Base-by-base conservation (phyloP, 2,329 filamentous ascomycete genomes). In the Ceratocystis smalleyi region DNA sequence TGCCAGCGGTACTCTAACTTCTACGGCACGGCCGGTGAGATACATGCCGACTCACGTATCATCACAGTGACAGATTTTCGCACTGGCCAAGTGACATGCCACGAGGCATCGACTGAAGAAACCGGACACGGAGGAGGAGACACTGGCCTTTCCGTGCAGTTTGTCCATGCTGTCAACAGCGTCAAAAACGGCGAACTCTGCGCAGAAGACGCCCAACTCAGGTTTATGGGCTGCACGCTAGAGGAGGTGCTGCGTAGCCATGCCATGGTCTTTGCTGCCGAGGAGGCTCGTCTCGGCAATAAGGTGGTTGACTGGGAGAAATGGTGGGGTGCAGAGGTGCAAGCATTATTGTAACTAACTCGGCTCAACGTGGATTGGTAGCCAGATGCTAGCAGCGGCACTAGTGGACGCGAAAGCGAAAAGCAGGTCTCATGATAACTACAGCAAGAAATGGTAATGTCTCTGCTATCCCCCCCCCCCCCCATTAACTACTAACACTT, bases 171-270 rank as follows among this genome's bases (percentile, higher is more conserved):
- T 1, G 86, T 95, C 7, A 83, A 90, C 70, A 83, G 82, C 3
- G 90, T 95, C 55, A 88, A 91, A 73, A 86, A 85, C 67, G 78
- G 83, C 66, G 81, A 79, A 0, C 83, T 85, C 82, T 74, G 77
- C 32, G 86, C 88, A 0, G 76, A 80, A 49, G 80, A 81, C 67
- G 91, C 91, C 1, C 92, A 97, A 78, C 78, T 79, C 65, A 78
- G 84, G 70, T 83, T 86, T 71, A 78, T 97, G 30, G 91, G 90
- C 0, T 95, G 89, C 74, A 88, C 86, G 12, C 75, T 96, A 6
- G 89, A 96, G 65, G 94, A 97, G 71, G 83, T 87, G 1, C 80
- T 97, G n/a, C 80, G 87, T 60, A 95, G 90, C 71, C 94, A 97
- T 75, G 91, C 88, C 1, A 82, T 94, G 75, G 92, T 96, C 0